Evolutionary conservation across 2,329 filamentous ascomycete genomes (phyloP), one percentile per base, ranked within the genome.

Genomic region (Gremmenia infestans): DNA sequence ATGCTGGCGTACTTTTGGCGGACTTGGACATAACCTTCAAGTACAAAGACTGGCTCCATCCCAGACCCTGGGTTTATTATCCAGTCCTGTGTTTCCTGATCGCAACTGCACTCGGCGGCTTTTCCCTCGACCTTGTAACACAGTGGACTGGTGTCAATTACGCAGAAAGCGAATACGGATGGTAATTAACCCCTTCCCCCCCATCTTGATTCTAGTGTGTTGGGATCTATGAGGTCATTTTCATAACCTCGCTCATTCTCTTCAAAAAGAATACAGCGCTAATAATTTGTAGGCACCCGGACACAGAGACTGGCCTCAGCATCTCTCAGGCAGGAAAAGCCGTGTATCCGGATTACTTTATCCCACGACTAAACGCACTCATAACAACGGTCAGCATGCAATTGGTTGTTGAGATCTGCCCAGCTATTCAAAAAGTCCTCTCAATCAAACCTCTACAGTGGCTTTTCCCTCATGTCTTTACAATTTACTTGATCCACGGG

Each of bases 401-500:
- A 55, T 49, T 63, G 5, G 58, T 72, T 22, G 68, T 72, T 17
- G 71, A 72, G 52, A 65, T 72, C 5, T 70, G 65, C 12, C 70
- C 70, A 1, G 62, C 65, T 50, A 59, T 75, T 1, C 76, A 78
- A 60, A 73, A 70, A 62, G 57, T 74, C 12, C 66, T 78, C 2
- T 74, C 72, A 2, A 65, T 70, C 5, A 71, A 69, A 23, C 50
- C 72, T 23, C 67, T 78, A 32, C 70, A 74, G 5, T 65, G 71
- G 43, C 64, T 78, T 17, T 77, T 77, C 63, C 76, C 75, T 5
- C 75, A 78, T 62, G 74, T 76, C 60, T 77, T 78, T 64, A 78
- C 74, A 28, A 75, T 78, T 51, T 78, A 78, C 59, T 70, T 78
- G 5, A 69, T 77, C 50, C 75, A 78, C 59, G 76, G 75, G 35